These are phyloP conservation scores for Xylaria telfairii DNA, from an alignment of 495 filamentous ascomycete species.

Conservation along the genomic window DNA sequence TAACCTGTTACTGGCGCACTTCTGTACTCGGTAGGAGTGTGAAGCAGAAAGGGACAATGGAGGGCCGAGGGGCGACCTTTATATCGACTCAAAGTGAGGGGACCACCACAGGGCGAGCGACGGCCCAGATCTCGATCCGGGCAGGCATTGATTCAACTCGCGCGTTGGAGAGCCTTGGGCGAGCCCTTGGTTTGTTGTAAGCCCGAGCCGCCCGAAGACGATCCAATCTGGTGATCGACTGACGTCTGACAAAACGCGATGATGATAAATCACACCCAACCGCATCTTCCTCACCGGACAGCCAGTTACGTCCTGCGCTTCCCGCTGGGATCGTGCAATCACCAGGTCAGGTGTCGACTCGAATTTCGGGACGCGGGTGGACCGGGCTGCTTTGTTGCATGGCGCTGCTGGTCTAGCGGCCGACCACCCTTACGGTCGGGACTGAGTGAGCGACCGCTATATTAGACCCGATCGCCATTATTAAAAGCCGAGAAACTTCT, in stretches of 20 bases:
- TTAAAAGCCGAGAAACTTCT: slow-evolving; percentile 5
- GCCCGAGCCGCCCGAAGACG: slow-evolving; percentile 18
- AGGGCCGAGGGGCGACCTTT: slow-evolving; percentile 5
- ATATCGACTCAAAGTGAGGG: slow-evolving; percentile 8
- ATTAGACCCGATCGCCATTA: neutral
- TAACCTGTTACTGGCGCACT: neutral
- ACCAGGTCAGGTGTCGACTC: slow-evolving; percentile 16
- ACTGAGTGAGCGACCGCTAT: neutral
- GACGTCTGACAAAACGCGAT: slow-evolving; percentile 19
- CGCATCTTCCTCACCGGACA: slow-evolving; percentile 11
- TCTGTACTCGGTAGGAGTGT: neutral
- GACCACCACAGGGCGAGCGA: neutral
- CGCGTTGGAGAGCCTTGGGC: neutral
- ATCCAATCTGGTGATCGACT: slow-evolving; percentile 12
- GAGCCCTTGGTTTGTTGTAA: slow-evolving; percentile 4
- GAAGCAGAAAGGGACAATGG: neutral
- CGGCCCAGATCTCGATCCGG: slow-evolving; percentile 11
- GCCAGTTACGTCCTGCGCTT: slow-evolving; percentile 14
- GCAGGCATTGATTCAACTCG: neutral
- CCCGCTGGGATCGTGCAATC: neutral
- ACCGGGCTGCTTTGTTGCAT: slow-evolving; percentile 13
- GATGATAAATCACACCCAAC: slow-evolving; percentile 25
- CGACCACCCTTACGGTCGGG: neutral
- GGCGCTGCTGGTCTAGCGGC: neutral
- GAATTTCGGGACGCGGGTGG: slow-evolving; percentile 2